These are phyloP conservation scores for Wallacemonas sp. DNA, from an alignment of 208 protist species.

Conservation along the genomic window DNA sequence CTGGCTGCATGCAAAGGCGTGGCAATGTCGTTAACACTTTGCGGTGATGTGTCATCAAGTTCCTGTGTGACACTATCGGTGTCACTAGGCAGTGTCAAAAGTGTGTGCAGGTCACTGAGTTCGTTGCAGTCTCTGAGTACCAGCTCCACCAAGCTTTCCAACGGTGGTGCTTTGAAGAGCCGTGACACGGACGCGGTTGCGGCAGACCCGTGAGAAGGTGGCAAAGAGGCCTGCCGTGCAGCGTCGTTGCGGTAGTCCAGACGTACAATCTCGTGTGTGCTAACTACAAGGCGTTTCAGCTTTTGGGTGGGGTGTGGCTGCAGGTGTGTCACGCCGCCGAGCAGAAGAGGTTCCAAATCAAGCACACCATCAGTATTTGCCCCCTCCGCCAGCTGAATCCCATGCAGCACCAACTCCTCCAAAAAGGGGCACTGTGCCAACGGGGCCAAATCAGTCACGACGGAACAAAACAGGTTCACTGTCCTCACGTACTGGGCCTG, in stretches of 20 bases:
- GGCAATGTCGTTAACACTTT: no score
- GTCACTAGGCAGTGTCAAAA: slow-evolving; percentile 1
- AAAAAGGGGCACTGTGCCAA: background rate
- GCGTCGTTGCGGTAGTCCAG: slow-evolving; percentile 9
- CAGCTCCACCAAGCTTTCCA: slow-evolving; percentile 2
- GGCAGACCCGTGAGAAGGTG: background rate
- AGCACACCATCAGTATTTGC: background rate
- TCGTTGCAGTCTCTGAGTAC: background rate
- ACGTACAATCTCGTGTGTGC: background rate
- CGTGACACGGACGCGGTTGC: background rate
- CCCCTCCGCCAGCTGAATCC: background rate
- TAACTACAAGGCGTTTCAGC: background rate
- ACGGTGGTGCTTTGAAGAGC: background rate
- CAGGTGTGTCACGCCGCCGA: background rate
- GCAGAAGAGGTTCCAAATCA: slow-evolving; percentile 2
- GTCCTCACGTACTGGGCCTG: background rate
- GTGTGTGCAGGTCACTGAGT: slow-evolving; percentile 9
- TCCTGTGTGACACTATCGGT: no score
- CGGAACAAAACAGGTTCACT: background rate
- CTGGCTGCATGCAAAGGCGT: background rate
- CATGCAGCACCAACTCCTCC: background rate
- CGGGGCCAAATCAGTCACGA: background rate
- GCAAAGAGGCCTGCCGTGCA: no score
- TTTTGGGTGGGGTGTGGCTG: background rate
- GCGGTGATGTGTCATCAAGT: no score